A percentile compares a stretch with the other conserved stretches of the same genome.
These are phyloP conservation scores for Rubus parviflorus DNA, from an alignment of 306 rosid genomes.

Conservation along the genomic window DNA sequence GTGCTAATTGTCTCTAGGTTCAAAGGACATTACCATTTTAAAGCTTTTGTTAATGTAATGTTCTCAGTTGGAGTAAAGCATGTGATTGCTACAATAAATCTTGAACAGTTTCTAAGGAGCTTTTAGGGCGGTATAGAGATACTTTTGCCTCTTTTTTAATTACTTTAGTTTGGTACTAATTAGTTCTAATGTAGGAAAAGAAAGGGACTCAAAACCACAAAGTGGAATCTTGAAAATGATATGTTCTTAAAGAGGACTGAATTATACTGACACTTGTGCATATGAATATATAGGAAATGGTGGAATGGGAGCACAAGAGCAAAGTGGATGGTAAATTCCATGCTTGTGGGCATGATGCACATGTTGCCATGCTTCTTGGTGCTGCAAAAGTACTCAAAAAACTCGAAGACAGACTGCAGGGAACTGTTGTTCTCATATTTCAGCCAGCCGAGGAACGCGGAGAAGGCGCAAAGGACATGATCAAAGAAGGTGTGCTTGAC, in stretches of 20 bases:
- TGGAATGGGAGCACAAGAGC: conserved; percentile 92
- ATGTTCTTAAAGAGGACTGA: background rate
- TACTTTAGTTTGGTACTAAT: background rate
- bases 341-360: conserved; percentile 94
- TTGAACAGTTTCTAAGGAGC: background rate
- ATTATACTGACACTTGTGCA: background rate
- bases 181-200: background rate
- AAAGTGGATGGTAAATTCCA: conserved; percentile 83
- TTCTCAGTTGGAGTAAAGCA: background rate
- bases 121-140: background rate
- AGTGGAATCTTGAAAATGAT: background rate
- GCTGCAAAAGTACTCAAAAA: conserved; percentile 78
- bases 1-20: background rate
- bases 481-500: conserved; percentile 64
- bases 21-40: background rate
- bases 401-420: conserved; percentile 58
- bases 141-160: background rate
- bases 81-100: background rate
- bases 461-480: conserved; percentile 76
- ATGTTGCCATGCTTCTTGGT: conserved; percentile 86
- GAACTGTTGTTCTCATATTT: conserved; percentile 69
- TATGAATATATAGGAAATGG: conserved; percentile 51
- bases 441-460: conserved; percentile 95
- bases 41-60: background rate
- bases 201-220: background rate